phyloP scores from a whole-genome alignment of 805 yeast genomes.

The Tetrapisispora namnaoensis region DNA sequence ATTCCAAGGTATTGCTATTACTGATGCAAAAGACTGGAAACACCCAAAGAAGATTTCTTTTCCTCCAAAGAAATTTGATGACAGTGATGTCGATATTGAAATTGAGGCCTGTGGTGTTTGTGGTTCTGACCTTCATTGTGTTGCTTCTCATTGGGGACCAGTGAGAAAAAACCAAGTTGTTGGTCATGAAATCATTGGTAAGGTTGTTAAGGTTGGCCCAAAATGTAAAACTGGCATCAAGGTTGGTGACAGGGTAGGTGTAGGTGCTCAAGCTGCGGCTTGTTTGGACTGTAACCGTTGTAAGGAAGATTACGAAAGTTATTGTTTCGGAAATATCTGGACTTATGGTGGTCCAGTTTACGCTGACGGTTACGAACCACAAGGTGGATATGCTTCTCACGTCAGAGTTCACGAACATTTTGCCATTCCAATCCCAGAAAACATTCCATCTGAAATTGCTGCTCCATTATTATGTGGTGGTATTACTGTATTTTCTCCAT shows the following conservation, averaged over 20 bases:
- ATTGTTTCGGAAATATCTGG: slow-evolving; percentile 39
- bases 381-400: slow-evolving; percentile 65
- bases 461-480: slow-evolving; percentile 79
- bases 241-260: slow-evolving; percentile 71
- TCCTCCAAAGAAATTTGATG: slow-evolving; percentile 38
- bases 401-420: slow-evolving; percentile 54
- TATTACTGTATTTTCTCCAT: slow-evolving; percentile 59
- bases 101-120: slow-evolving; percentile 58
- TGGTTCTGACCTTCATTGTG: slow-evolving; percentile 42
- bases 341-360: slow-evolving; percentile 40
- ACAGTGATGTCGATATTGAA: slow-evolving; percentile 44
- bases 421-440: slow-evolving; percentile 54
- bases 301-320: slow-evolving; percentile 42
- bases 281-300: slow-evolving; percentile 59
- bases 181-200: slow-evolving; percentile 65
- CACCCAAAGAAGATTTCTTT: slow-evolving; percentile 43
- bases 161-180: slow-evolving; percentile 34
- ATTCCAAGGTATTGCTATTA: slow-evolving; percentile 53
- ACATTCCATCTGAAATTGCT: slow-evolving; percentile 40
- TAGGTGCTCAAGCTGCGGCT: slow-evolving; percentile 60
- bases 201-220: slow-evolving; percentile 49
- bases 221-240: slow-evolving; percentile 38
- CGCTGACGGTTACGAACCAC: slow-evolving; percentile 38
- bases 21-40: slow-evolving; percentile 43
- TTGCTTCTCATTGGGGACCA: slow-evolving; percentile 19